Conservation (phyloP, 2,329 filamentous ascomycete species). For the Raffaelea ambrosiae region DNA sequence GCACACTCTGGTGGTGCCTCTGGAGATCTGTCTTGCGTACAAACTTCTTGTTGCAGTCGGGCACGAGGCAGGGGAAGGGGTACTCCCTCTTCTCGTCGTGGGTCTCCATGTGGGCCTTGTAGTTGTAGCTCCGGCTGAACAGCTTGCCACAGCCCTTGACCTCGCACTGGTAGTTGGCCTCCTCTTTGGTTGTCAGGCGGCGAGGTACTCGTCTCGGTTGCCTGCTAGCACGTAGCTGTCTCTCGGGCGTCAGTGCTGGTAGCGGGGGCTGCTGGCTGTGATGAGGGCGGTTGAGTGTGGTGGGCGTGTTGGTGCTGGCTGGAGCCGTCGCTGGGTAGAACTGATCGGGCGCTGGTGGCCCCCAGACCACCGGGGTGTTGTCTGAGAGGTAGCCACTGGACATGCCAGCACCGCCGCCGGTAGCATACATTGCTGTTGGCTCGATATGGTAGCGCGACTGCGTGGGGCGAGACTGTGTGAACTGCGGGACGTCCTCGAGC, state of each 20-base stretch:
- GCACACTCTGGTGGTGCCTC: conserved; percentile 56
- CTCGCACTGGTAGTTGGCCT: conserved; percentile 63
- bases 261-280: too few species aligned
- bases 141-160: conserved; percentile 64
- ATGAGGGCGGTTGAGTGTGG: background rate
- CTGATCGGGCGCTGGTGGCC: conserved; percentile 11
- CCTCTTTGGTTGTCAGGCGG: conserved; percentile 54
- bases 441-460: background rate
- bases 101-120: conserved; percentile 76
- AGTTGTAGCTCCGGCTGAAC: conserved; percentile 80
- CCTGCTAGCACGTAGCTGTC: conserved; percentile 5
- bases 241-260: too few species aligned
- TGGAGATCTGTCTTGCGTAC: conserved; percentile 74
- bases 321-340: background rate
- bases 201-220: conserved; percentile 31
- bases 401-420: conserved; percentile 13
- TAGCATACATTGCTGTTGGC: conserved; percentile 10
- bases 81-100: conserved; percentile 68
- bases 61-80: conserved; percentile 57
- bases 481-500: too few species aligned
- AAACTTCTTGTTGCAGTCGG: conserved; percentile 65
- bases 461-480: background rate
- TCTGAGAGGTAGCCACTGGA: conserved; percentile 28
- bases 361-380: conserved; percentile 26
- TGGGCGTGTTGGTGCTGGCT: conserved; percentile 23